Conservation (phyloP, 139 green algal species). For the Nannochloris sp. region DNA sequence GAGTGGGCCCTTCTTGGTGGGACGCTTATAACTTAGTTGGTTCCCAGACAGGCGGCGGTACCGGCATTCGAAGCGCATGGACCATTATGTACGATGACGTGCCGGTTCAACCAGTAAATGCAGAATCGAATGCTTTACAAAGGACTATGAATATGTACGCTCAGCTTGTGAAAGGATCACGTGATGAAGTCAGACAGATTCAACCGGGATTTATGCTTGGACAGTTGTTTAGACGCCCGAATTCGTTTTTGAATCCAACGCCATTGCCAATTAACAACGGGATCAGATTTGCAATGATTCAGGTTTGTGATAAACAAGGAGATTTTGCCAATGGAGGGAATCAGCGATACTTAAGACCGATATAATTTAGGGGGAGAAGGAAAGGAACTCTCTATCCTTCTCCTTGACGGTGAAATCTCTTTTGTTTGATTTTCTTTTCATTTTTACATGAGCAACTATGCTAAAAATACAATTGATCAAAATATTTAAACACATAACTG, state of each 20-base stretch:
- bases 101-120: neutral
- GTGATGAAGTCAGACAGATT: slow-evolving; percentile 5
- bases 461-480: too few relatives aligned
- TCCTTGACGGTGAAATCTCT: too few relatives aligned
- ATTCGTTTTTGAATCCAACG: slow-evolving; percentile 6
- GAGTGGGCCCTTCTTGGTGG: slow-evolving; percentile 1
- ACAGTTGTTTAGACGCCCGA: slow-evolving; percentile 4
- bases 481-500: neutral
- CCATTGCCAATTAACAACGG: neutral
- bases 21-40: neutral
- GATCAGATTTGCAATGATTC: slow-evolving; percentile 9
- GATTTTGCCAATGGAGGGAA: slow-evolving; percentile 4
- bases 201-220: slow-evolving; percentile 11
- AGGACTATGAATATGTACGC: neutral
- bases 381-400: too few relatives aligned
- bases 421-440: too few relatives aligned
- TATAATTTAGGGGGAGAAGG: too few relatives aligned
- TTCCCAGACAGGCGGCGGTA: too few relatives aligned
- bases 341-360: neutral
- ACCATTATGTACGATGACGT: slow-evolving; percentile 8
- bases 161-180: slow-evolving; percentile 1
- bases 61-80: neutral
- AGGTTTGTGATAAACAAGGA: neutral
- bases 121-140: neutral
- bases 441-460: too few relatives aligned